Conservation (phyloP, 345 rosid species). For the Aurinia saxatilis region DNA sequence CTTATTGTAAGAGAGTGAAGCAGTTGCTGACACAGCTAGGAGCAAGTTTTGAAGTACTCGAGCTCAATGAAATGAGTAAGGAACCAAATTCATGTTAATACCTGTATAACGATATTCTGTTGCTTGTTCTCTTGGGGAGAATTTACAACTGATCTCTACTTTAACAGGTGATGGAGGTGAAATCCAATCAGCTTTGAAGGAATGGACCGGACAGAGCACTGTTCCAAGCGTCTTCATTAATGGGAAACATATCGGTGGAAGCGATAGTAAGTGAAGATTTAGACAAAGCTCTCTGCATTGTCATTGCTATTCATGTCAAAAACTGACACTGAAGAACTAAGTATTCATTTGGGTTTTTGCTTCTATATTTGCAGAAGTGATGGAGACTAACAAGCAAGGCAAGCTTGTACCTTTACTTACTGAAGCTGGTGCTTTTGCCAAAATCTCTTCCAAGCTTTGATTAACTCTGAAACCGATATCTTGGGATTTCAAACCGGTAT, state of each 20-base stretch:
- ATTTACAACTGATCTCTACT: background rate
- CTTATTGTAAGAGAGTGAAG: slow-evolving; percentile 38
- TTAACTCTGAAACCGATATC: background rate
- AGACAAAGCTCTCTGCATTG: background rate
- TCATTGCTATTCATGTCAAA: background rate
- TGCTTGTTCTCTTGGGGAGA: background rate
- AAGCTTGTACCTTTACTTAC: slow-evolving; percentile 48
- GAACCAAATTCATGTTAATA: background rate
- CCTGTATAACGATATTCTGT: background rate
- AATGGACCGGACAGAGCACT: slow-evolving; percentile 56
- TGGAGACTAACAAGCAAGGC: slow-evolving; percentile 45
- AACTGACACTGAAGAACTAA: background rate
- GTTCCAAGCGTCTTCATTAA: slow-evolving; percentile 66
- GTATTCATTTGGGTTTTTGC: background rate
- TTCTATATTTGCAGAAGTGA: slow-evolving; percentile 31
- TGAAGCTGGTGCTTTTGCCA: slow-evolving; percentile 50
- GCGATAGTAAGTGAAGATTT: slow-evolving; percentile 40
- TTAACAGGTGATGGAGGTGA: slow-evolving; percentile 22
- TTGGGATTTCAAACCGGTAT: background rate
- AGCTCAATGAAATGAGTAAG: slow-evolving; percentile 29
- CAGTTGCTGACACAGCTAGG: slow-evolving; percentile 24
- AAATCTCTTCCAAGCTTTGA: slow-evolving; percentile 38
- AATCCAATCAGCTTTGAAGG: background rate
- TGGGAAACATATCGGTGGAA: slow-evolving; percentile 63
- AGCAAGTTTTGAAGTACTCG: slow-evolving; percentile 19